Evolutionary conservation across 352 stramenopile genomes (phyloP).

Genomic region (Phytophthora tentaculata): DNA sequence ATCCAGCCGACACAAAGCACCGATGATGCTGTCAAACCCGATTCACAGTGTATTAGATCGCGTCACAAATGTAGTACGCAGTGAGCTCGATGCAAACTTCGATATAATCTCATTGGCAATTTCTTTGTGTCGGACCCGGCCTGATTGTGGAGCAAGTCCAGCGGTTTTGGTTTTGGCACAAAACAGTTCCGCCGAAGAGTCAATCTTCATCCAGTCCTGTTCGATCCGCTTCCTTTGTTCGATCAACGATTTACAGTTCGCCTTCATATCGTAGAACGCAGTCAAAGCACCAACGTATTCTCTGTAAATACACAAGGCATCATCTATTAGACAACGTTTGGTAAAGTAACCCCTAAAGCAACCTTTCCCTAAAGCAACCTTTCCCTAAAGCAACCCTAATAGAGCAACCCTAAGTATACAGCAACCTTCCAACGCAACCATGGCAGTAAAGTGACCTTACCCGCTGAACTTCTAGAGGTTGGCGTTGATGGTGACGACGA

Average conservation of each 20-base stretch:
- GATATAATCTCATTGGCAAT: background rate
- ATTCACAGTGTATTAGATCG: background rate
- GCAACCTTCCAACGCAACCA: no score
- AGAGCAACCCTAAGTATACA: no score
- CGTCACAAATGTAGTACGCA: background rate
- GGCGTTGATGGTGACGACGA: no score
- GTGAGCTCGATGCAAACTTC: background rate
- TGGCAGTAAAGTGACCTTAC: no score
- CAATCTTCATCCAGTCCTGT: background rate
- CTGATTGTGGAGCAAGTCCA: background rate
- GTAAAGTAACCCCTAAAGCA: no score
- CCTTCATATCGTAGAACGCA: background rate
- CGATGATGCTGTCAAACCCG: background rate
- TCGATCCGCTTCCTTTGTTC: background rate
- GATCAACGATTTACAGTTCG: background rate
- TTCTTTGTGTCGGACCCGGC: background rate
- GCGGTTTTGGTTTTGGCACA: background rate
- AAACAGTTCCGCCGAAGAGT: background rate
- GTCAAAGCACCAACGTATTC: no score
- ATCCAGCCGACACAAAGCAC: background rate
- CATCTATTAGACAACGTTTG: no score
- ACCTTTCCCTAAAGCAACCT: no score
- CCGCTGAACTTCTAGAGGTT: no score
- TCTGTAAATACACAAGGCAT: no score
- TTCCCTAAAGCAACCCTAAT: no score